Evolutionary conservation across 139 green algal genomes (phyloP).

Genomic region (Zygnema cylindricum): DNA sequence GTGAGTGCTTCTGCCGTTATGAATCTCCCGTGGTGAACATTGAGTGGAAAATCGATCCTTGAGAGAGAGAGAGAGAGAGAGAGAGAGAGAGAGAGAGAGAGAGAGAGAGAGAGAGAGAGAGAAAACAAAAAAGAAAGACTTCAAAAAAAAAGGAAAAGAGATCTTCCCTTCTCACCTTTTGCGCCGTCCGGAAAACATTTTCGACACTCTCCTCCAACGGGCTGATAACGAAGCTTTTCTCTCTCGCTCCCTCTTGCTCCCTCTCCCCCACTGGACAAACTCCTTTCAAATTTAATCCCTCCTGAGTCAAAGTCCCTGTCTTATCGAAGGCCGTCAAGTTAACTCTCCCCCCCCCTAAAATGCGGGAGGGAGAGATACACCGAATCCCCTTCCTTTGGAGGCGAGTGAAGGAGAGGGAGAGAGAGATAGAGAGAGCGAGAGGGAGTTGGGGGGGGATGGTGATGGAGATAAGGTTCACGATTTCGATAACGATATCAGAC

Average conservation of each 20-base stretch:
- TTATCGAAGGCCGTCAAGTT: conserved; percentile 42
- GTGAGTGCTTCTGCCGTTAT: no score
- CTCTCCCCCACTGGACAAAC: background rate
- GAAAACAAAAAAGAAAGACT: no score
- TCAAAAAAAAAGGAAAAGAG: no score
- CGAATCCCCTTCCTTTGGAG: conserved; percentile 15
- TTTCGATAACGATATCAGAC: conserved; percentile 5
- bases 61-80: no score
- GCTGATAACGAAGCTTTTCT: background rate
- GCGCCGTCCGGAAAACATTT: background rate
- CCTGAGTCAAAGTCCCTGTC: conserved; percentile 35
- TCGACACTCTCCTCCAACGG: background rate
- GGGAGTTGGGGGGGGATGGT: conserved; percentile 36
- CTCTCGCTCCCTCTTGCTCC: background rate
- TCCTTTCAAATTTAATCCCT: conserved; percentile 11
- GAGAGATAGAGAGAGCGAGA: conserved; percentile 39
- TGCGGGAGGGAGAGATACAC: conserved; percentile 37
- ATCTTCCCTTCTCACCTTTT: conserved; percentile 7
- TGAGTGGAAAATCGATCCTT: no score
- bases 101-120: no score
- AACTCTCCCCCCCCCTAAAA: conserved; percentile 34
- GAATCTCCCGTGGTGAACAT: no score
- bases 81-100: no score
- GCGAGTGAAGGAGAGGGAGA: conserved; percentile 26
- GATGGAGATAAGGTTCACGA: conserved; percentile 48